A percentile compares a stretch with the other conserved stretches of the same genome.
Evolutionary conservation across 495 filamentous ascomycete species (phyloP).

Genomic region (Penicillium coffeae): DNA sequence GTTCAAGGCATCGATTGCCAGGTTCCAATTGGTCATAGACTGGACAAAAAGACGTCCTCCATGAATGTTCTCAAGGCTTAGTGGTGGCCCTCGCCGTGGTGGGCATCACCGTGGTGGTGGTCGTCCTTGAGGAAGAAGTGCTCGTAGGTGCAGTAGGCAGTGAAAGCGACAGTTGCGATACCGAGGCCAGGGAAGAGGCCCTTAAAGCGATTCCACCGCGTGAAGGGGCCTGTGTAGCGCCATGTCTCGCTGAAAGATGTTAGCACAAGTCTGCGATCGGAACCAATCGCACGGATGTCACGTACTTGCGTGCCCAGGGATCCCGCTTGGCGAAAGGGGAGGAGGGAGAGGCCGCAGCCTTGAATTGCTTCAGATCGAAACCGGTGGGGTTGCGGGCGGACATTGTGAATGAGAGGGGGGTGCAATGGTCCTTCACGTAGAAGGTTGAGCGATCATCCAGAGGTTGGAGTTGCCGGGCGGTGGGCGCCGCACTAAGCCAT

Average conservation of each 20-base stretch:
- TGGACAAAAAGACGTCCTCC: not conserved
- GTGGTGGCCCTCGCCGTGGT: constrained; percentile 49
- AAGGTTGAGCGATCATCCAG: constrained; percentile 10
- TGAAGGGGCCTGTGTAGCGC: constrained; percentile 89
- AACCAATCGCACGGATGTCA: constrained; percentile 2
- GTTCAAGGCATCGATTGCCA: constrained; percentile 8
- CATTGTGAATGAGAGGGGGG: constrained; percentile 32
- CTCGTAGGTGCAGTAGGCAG: constrained; percentile 83
- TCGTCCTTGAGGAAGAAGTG: constrained; percentile 77
- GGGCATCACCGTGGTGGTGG: constrained; percentile 51
- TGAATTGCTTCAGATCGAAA: constrained; percentile 74
- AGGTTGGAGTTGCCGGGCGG: constrained; percentile 2
- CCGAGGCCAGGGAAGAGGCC: constrained; percentile 83
- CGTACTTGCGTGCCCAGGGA: constrained; percentile 80
- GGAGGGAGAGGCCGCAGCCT: constrained; percentile 58
- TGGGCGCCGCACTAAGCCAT: constrained; percentile 28
- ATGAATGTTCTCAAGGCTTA: constrained; percentile 13
- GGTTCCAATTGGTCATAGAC: not conserved
- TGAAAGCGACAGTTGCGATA: constrained; percentile 86
- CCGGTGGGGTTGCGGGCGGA: constrained; percentile 69
- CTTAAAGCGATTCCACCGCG: constrained; percentile 82
- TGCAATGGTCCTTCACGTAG: constrained; percentile 7
- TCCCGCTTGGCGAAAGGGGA: constrained; percentile 61
- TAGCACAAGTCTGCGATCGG: constrained; percentile 8
- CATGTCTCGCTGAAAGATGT: constrained; percentile 71